Conservation (phyloP, 768 basidiomycete genomes). For the Trametes meyenii region DNA sequence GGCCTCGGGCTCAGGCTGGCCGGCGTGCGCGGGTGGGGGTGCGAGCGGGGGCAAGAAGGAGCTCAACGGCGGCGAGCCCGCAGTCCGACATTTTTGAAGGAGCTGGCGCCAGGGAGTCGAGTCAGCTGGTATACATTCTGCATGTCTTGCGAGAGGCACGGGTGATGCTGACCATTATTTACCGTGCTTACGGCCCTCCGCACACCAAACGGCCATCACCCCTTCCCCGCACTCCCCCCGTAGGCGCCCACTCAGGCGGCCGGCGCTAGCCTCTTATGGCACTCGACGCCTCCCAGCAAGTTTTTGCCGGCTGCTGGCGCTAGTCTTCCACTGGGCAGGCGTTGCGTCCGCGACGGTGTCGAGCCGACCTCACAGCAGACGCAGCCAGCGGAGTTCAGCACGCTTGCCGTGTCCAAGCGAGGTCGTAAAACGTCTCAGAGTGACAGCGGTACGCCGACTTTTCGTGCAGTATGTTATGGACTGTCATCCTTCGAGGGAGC, state of each 20-base stretch:
- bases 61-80: not conserved
- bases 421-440: too few species aligned
- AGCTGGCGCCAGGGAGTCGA: constrained; percentile 12
- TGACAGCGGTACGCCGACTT: too few species aligned
- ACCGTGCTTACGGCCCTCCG: not conserved
- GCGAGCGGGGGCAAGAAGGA: not conserved
- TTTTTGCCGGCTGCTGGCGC: constrained; percentile 1
- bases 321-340: too few species aligned
- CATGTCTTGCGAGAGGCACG: not conserved
- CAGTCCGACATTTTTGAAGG: not conserved
- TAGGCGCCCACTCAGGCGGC: not conserved
- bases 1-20: not conserved
- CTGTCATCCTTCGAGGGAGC: too few species aligned
- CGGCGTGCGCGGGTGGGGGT: not conserved
- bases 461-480: too few species aligned
- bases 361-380: too few species aligned
- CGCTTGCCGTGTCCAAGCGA: too few species aligned
- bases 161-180: not conserved
- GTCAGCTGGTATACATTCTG: constrained; percentile 16
- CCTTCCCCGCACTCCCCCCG: not conserved
- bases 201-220: not conserved
- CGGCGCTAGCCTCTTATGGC: constrained; percentile 12
- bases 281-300: not conserved
- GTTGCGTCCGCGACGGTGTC: too few species aligned
- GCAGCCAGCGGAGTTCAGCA: too few species aligned